These are phyloP conservation scores for Amaranthus hypochondriacus DNA, from an alignment of 148 eudicot species.

Conservation along the genomic window DNA sequence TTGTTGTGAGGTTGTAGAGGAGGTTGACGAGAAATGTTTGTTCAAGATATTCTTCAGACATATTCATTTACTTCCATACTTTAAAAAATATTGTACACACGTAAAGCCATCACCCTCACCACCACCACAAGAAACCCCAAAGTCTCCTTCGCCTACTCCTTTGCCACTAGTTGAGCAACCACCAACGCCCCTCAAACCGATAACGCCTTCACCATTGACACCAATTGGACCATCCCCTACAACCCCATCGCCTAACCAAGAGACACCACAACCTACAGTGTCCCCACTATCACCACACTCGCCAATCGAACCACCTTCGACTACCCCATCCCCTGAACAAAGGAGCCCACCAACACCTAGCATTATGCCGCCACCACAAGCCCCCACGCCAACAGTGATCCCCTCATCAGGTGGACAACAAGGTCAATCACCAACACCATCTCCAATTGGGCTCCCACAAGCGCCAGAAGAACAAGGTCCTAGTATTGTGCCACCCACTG, in stretches of 20 bases:
- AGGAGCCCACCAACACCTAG: background rate
- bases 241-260: background rate
- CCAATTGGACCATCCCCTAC: background rate
- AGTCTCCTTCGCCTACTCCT: background rate
- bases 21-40: background rate
- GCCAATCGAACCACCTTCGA: background rate
- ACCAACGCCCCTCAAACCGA: background rate
- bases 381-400: background rate
- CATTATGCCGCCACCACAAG: background rate
- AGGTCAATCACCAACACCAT: background rate
- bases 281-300: background rate
- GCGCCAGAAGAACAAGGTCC: background rate
- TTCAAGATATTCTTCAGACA: background rate
- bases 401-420: background rate
- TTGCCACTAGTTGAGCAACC: background rate
- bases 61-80: background rate
- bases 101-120: background rate
- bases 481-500: background rate
- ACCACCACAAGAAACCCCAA: background rate
- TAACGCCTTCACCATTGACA: background rate
- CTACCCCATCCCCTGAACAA: background rate
- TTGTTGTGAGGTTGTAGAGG: background rate
- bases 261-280: background rate
- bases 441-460: background rate
- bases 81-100: background rate